Conservation (phyloP, 331 rosid genomes). For the Quercus tomentella region DNA sequence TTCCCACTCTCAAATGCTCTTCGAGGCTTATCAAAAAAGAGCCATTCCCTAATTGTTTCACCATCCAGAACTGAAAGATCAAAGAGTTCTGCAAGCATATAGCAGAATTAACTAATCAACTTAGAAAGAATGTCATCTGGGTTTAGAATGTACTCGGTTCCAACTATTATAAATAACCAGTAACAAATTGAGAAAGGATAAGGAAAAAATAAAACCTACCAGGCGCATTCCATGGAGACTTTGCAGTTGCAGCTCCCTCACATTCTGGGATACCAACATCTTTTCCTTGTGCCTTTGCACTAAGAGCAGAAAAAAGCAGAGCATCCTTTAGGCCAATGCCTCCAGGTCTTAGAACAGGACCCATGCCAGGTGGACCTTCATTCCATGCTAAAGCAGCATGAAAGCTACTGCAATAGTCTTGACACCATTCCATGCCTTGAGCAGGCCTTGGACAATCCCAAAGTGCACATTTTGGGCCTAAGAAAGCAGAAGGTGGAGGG, state of each 20-base stretch:
- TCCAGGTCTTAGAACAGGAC: conserved; percentile 95
- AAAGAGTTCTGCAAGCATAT: conserved; percentile 69
- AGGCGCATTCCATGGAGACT: conserved; percentile 99
- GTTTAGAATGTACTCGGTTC: not conserved
- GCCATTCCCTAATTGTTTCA: conserved; percentile 97
- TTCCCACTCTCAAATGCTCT: conserved; percentile 99
- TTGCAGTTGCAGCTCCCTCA: conserved; percentile 99
- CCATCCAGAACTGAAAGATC: conserved; percentile 92
- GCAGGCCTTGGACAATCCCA: conserved; percentile 99
- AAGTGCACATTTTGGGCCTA: conserved; percentile 97
- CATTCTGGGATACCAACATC: conserved; percentile 99
- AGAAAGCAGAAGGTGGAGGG: conserved; percentile 98
- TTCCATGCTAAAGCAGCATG: conserved; percentile 89
- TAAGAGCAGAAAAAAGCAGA: conserved; percentile 84
- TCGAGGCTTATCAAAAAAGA: conserved; percentile 97
- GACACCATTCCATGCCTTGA: conserved; percentile 88
- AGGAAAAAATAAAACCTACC: conserved; percentile 47
- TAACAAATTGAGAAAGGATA: not conserved
- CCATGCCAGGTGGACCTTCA: conserved; percentile 99
- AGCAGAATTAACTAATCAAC: conserved; percentile 21
- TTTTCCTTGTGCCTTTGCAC: conserved; percentile 90
- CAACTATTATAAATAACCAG: not conserved
- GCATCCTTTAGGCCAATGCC: conserved; percentile 96
- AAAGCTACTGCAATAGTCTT: conserved; percentile 92
- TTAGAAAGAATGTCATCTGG: not conserved